A percentile compares a stretch with the other conserved stretches of the same genome.
phyloP scores from a whole-genome alignment of 1,139 yeast species.

The Zygoascus hellenicus region DNA sequence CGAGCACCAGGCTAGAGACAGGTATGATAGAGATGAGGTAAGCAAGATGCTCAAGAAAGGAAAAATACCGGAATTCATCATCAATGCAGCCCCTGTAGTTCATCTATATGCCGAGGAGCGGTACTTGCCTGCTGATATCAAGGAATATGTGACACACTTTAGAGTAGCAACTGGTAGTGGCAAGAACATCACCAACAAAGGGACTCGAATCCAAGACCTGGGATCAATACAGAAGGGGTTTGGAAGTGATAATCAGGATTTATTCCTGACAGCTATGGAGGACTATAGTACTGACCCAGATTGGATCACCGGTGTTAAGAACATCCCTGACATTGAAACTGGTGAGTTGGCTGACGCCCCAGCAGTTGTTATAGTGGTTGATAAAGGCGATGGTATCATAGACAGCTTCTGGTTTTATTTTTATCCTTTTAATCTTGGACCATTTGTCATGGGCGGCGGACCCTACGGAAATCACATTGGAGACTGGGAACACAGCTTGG shows the following conservation, averaged over 20 bases:
- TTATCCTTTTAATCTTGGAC: constrained; percentile 90
- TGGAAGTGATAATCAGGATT: constrained; percentile 17
- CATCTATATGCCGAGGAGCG: constrained; percentile 84
- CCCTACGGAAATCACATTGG: constrained; percentile 97
- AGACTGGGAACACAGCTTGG: constrained; percentile 96
- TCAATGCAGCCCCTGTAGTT: constrained; percentile 71
- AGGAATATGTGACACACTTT: constrained; percentile 62
- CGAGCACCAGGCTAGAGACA: too few relatives aligned
- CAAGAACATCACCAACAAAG: constrained; percentile 24
- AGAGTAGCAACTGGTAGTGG: constrained; percentile 26
- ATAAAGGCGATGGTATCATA: constrained; percentile 87
- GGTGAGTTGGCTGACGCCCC: constrained; percentile 76
- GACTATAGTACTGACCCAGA: constrained; percentile 74
- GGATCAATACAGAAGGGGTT: constrained; percentile 11
- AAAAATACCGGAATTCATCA: constrained; percentile 62
- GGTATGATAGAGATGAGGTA: background rate
- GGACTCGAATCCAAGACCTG: constrained; percentile 21
- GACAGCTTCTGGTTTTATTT: constrained; percentile 97
- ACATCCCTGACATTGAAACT: constrained; percentile 62
- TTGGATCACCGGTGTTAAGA: constrained; percentile 74
- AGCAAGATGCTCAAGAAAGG: constrained; percentile 2
- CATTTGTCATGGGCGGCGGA: constrained; percentile 95
- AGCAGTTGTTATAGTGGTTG: constrained; percentile 74
- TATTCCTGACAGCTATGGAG: constrained; percentile 57
- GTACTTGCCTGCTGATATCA: constrained; percentile 79